A percentile compares a stretch with the other conserved stretches of the same genome.
Conservation (phyloP, 768 basidiomycete species). For the Boletus reticulatus region DNA sequence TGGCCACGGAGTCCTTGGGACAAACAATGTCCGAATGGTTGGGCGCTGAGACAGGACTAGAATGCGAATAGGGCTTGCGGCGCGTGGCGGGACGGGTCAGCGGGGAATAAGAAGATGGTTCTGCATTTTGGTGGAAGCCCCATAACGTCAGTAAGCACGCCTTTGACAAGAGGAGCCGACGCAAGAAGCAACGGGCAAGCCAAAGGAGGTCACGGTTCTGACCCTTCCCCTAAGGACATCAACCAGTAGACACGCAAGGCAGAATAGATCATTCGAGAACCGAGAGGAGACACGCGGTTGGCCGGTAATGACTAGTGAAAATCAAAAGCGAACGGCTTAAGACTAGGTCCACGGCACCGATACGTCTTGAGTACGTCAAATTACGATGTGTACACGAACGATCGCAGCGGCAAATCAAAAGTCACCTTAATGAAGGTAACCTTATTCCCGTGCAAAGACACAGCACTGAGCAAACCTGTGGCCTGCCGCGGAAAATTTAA, state of each 20-base stretch:
- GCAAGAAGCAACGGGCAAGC: constrained; percentile 5
- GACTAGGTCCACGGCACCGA: constrained; percentile 21
- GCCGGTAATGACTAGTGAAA: constrained; percentile 23
- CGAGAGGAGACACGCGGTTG: neutral
- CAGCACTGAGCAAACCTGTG: constrained; percentile 5
- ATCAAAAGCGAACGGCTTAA: constrained; percentile 15
- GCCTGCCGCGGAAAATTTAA: constrained; percentile 3
- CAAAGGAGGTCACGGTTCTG: constrained; percentile 15
- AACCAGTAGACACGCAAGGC: neutral
- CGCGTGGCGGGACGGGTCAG: constrained; percentile 2
- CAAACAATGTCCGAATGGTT: constrained; percentile 7
- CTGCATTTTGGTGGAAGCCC: constrained; percentile 1
- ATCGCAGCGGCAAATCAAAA: constrained; percentile 20
- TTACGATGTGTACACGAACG: constrained; percentile 10
- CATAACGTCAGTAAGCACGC: constrained; percentile 15
- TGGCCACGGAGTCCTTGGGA: neutral
- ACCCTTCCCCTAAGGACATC: neutral
- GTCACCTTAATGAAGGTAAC: constrained; percentile 20
- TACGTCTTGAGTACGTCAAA: constrained; percentile 28
- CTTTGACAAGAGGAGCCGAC: constrained; percentile 1
- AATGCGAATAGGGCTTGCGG: constrained; percentile 2
- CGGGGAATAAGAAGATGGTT: constrained; percentile 3
- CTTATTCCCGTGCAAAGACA: constrained; percentile 20
- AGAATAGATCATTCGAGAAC: constrained; percentile 8
- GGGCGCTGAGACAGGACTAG: constrained; percentile 6